A percentile compares a stretch with the other conserved stretches of the same genome.
Conservation (phyloP, 352 stramenopile species). For the Globisporangium splendens region DNA sequence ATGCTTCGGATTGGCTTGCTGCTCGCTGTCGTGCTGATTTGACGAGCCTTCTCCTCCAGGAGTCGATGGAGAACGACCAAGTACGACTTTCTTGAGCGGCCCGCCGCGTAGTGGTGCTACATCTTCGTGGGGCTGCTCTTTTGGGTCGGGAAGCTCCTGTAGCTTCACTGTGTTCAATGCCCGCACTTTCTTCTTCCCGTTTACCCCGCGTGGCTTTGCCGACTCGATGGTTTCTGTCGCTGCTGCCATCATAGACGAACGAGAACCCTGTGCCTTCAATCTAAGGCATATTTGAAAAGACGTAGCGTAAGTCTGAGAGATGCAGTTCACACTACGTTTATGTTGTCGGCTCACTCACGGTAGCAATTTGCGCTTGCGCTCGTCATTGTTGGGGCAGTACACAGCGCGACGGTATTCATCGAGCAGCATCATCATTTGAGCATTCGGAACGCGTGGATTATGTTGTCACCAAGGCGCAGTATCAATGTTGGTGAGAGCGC, state of each 20-base stretch:
- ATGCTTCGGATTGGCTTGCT: background rate
- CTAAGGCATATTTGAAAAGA: background rate
- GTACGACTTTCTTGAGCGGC: background rate
- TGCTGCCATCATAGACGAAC: slow-evolving; percentile 1
- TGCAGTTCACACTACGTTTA: background rate
- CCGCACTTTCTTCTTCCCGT: slow-evolving; percentile 12
- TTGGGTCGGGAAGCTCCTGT: slow-evolving; percentile 12
- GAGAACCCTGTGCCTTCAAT: slow-evolving; percentile 9
- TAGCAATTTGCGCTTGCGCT: slow-evolving; percentile 31
- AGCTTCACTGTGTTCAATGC: slow-evolving; percentile 22
- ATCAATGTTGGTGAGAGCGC: too few relatives aligned
- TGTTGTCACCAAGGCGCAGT: too few relatives aligned
- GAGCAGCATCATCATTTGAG: slow-evolving; percentile 50
- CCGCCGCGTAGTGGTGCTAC: background rate
- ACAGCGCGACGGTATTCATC: slow-evolving; percentile 57
- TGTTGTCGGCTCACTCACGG: slow-evolving; percentile 23
- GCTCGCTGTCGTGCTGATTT: slow-evolving; percentile 29
- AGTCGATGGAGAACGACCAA: background rate
- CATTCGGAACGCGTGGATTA: too few relatives aligned
- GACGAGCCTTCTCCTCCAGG: slow-evolving; percentile 6
- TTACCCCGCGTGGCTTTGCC: background rate
- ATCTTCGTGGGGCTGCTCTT: slow-evolving; percentile 7
- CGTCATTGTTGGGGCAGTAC: slow-evolving; percentile 26
- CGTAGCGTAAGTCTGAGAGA: background rate
- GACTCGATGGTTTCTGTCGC: too few relatives aligned